These are phyloP conservation scores for Boletus rubroflammeus DNA, from an alignment of 768 basidiomycete genomes.

Conservation along the genomic window DNA sequence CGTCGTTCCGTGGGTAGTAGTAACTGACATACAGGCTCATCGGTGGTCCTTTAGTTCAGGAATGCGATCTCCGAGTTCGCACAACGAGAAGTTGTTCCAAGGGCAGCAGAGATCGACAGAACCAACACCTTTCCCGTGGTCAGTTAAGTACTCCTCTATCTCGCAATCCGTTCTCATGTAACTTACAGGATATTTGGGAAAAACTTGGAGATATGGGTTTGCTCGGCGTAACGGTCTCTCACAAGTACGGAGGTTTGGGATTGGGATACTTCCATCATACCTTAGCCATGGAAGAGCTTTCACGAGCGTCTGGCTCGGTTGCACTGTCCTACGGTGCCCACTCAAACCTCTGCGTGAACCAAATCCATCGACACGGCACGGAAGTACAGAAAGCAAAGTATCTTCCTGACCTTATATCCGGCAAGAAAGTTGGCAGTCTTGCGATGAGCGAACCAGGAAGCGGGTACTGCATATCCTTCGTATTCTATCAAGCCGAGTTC, in stretches of 20 bases:
- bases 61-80: constrained; percentile 78
- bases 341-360: constrained; percentile 85
- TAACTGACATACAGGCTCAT: not conserved
- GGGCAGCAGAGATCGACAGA: constrained; percentile 83
- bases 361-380: constrained; percentile 83
- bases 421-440: constrained; percentile 81
- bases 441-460: constrained; percentile 94
- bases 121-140: constrained; percentile 80
- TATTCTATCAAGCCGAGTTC: not conserved
- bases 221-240: constrained; percentile 79
- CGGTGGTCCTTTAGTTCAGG: constrained; percentile 56
- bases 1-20: constrained; percentile 12
- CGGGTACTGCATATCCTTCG: constrained; percentile 38
- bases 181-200: constrained; percentile 73
- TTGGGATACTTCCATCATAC: constrained; percentile 86
- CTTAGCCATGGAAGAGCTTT: constrained; percentile 93
- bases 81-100: constrained; percentile 77
- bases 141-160: constrained; percentile 18
- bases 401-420: constrained; percentile 74
- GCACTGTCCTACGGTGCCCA: constrained; percentile 91
- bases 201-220: constrained; percentile 92
- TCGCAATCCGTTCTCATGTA: constrained; percentile 6
- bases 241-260: constrained; percentile 77
- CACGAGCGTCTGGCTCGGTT: constrained; percentile 85
- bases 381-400: constrained; percentile 78